These are phyloP conservation scores for Cephalotrichum gorgonifer DNA, from an alignment of 2,329 filamentous ascomycete genomes.

Conservation along the genomic window DNA sequence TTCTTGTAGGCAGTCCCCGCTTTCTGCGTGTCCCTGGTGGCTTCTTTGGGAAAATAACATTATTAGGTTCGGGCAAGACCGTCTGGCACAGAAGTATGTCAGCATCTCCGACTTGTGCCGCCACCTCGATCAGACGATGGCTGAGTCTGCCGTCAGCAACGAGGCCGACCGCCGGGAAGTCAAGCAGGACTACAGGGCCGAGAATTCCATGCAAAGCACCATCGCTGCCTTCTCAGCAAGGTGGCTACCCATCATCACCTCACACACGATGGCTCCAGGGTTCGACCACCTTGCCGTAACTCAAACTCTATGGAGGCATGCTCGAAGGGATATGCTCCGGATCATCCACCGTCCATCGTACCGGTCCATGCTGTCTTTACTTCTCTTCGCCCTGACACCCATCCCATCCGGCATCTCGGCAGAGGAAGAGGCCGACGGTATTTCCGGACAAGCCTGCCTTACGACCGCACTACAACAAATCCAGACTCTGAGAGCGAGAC, in stretches of 20 bases:
- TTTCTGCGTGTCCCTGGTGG: conserved; percentile 4
- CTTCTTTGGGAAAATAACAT: conserved; percentile 4
- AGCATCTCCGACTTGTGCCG: conserved; percentile 18
- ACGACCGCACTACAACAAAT: conserved; percentile 29
- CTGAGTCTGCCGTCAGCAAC: conserved; percentile 11
- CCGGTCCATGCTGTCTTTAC: conserved; percentile 26
- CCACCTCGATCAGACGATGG: conserved; percentile 24
- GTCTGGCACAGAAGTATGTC: conserved; percentile 17
- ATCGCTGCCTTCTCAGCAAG: conserved; percentile 17
- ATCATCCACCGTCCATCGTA: conserved; percentile 30
- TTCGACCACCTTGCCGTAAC: conserved; percentile 10
- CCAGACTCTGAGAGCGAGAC: conserved; percentile 25
- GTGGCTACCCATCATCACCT: conserved; percentile 18
- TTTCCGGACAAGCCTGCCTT: conserved; percentile 27
- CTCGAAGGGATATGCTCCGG: conserved; percentile 25
- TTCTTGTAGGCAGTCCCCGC: conserved; percentile 21
- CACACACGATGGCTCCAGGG: conserved; percentile 1
- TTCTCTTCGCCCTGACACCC: conserved; percentile 27
- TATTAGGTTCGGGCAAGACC: conserved; percentile 14
- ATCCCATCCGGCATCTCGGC: conserved; percentile 27
- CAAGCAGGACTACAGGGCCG: conserved; percentile 13
- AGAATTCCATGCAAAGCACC: conserved; percentile 16
- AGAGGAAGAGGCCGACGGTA: conserved; percentile 27
- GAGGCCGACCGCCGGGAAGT: conserved; percentile 6
- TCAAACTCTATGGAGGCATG: conserved; percentile 20